Evolutionary conservation across 495 filamentous ascomycete genomes (phyloP).

Genomic region (Paragyromitra xinjiangensis): DNA sequence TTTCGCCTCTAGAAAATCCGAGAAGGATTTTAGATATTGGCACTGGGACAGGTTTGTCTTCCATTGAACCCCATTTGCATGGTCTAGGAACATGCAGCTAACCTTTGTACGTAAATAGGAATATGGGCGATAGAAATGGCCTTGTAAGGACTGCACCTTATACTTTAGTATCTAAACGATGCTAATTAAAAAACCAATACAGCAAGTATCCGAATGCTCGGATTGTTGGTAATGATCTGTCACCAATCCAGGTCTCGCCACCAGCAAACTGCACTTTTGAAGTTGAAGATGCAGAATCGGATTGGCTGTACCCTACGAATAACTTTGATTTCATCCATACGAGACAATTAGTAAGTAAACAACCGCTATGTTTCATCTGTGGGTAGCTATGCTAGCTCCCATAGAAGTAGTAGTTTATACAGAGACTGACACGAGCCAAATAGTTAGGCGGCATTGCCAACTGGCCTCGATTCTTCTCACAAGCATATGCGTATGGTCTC

Average conservation of each 20-base stretch:
- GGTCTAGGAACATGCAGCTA: not conserved
- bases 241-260: slow-evolving; percentile 54
- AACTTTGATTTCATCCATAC: slow-evolving; percentile 55
- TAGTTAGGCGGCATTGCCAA: slow-evolving; percentile 51
- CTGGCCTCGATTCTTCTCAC: slow-evolving; percentile 49
- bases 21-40: slow-evolving; percentile 54
- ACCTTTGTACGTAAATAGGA: slow-evolving; percentile 1
- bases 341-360: slow-evolving; percentile 44
- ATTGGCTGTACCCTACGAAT: slow-evolving; percentile 56
- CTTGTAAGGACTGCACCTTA: slow-evolving; percentile 43
- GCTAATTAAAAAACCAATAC: slow-evolving; percentile 10
- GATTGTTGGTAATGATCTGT: slow-evolving; percentile 55
- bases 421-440: not conserved
- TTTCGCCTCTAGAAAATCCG: slow-evolving; percentile 51
- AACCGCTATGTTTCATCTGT: slow-evolving; percentile 11
- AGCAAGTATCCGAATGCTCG: slow-evolving; percentile 55
- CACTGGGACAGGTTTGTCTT: slow-evolving; percentile 50
- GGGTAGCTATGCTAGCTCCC: not conserved
- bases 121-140: slow-evolving; percentile 57
- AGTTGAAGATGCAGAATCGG: slow-evolving; percentile 54
- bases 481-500: slow-evolving; percentile 45
- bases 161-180: not conserved
- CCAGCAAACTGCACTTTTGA: slow-evolving; percentile 55
- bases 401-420: not conserved
- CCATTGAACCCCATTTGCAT: not conserved